These are phyloP conservation scores for Solanum appendiculatum DNA, from an alignment of 257 asterid species.

Conservation along the genomic window DNA sequence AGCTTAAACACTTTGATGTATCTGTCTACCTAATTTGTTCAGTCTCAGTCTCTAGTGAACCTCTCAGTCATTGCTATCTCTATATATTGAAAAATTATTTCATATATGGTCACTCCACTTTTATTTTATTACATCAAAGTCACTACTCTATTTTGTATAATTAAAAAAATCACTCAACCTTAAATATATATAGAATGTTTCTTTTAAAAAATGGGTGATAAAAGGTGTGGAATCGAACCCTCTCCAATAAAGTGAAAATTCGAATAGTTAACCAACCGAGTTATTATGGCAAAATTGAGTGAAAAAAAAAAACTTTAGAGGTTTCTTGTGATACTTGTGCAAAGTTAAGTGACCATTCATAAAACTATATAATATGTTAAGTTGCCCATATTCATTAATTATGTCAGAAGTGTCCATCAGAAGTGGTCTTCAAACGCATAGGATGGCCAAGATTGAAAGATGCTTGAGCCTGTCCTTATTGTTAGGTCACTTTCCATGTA, in stretches of 20 bases:
- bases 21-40: background rate
- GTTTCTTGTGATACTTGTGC: background rate
- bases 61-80: background rate
- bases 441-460: constrained; percentile 20
- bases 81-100: background rate
- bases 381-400: constrained; percentile 10
- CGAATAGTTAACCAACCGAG: background rate
- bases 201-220: background rate
- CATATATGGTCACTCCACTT: background rate
- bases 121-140: background rate
- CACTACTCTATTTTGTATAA: background rate
- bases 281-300: background rate
- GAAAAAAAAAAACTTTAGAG: background rate
- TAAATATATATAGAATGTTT: too few species aligned
- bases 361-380: background rate
- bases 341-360: background rate
- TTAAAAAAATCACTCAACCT: background rate
- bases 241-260: background rate
- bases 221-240: background rate
- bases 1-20: constrained; percentile 3
- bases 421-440: constrained; percentile 10
- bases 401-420: constrained; percentile 16
- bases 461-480: constrained; percentile 18
- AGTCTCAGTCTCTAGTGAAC: background rate
- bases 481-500: constrained; percentile 21